Evolutionary conservation across 441 rosid species (phyloP).

Genomic region (Bocquillonia castaneifolia): DNA sequence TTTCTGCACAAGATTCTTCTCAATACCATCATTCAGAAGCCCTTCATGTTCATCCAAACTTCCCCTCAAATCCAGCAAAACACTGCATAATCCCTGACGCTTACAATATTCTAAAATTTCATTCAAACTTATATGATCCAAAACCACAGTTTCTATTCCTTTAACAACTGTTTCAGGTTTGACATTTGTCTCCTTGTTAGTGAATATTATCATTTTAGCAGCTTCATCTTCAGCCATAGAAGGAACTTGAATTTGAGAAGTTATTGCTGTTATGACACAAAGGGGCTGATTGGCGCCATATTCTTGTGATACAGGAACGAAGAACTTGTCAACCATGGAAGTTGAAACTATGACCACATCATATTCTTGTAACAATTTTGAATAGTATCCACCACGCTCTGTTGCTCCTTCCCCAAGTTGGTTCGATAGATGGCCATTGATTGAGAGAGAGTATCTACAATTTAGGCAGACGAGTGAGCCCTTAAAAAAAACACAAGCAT

Average conservation of each 20-base stretch:
- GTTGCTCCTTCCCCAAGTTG: slow-evolving; percentile 59
- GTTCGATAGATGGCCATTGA: slow-evolving; percentile 52
- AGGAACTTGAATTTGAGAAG: slow-evolving; percentile 30
- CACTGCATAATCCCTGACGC: slow-evolving; percentile 51
- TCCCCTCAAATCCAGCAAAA: slow-evolving; percentile 68
- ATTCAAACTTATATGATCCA: slow-evolving; percentile 45
- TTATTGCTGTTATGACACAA: slow-evolving; percentile 40
- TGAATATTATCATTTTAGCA: slow-evolving; percentile 40
- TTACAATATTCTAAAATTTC: slow-evolving; percentile 57
- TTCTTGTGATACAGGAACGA: slow-evolving; percentile 52
- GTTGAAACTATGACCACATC: slow-evolving; percentile 68
- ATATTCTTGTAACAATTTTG: slow-evolving; percentile 66
- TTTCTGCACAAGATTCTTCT: slow-evolving; percentile 55
- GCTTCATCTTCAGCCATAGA: slow-evolving; percentile 30
- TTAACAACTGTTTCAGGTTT: slow-evolving; percentile 30
- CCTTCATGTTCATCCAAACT: slow-evolving; percentile 39
- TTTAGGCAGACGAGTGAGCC: slow-evolving; percentile 11
- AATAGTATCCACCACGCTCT: slow-evolving; percentile 70
- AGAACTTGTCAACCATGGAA: slow-evolving; percentile 34
- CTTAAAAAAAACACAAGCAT: not conserved
- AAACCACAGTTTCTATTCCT: slow-evolving; percentile 46
- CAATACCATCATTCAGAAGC: slow-evolving; percentile 48
- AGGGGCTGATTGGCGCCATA: slow-evolving; percentile 64
- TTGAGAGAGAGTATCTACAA: slow-evolving; percentile 68
- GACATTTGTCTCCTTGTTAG: slow-evolving; percentile 31